Evolutionary conservation across 2,329 filamentous ascomycete genomes (phyloP).

Genomic region (Trichoderma afroharzianum): DNA sequence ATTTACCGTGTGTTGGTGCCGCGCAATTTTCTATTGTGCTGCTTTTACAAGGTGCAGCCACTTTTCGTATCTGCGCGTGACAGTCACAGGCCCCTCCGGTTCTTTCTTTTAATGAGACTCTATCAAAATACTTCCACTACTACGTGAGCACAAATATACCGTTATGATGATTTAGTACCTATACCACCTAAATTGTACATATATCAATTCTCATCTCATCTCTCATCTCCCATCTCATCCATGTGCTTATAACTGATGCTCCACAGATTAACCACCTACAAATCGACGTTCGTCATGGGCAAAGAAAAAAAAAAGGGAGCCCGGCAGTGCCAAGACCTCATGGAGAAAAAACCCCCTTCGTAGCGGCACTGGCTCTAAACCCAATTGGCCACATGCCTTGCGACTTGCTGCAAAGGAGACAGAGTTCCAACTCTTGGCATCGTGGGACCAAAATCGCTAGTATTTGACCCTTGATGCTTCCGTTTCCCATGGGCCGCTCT

Average conservation of each 20-base stretch:
- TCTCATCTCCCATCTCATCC: neutral
- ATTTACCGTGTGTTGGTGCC: neutral
- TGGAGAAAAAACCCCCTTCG: neutral
- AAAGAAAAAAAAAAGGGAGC: neutral
- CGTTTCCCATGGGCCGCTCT: neutral
- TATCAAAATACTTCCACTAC: too few relatives aligned
- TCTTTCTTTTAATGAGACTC: too few relatives aligned
- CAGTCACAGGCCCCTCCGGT: neutral
- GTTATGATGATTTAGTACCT: too few relatives aligned
- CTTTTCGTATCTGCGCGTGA: neutral
- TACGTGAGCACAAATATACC: neutral
- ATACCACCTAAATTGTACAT: neutral
- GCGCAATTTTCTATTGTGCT: neutral
- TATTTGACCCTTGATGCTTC: conserved; percentile 11
- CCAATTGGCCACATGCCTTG: conserved; percentile 13
- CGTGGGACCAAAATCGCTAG: conserved; percentile 11
- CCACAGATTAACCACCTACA: neutral
- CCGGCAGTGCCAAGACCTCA: conserved; percentile 17
- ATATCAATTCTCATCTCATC: neutral
- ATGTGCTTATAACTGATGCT: neutral
- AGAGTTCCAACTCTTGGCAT: conserved; percentile 11
- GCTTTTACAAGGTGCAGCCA: too few relatives aligned
- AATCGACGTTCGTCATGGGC: neutral
- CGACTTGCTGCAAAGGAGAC: neutral
- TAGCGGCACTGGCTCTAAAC: conserved; percentile 18